Conservation (phyloP, 2,329 filamentous ascomycete species). For the Arthrobotrys pseudoclavata region DNA sequence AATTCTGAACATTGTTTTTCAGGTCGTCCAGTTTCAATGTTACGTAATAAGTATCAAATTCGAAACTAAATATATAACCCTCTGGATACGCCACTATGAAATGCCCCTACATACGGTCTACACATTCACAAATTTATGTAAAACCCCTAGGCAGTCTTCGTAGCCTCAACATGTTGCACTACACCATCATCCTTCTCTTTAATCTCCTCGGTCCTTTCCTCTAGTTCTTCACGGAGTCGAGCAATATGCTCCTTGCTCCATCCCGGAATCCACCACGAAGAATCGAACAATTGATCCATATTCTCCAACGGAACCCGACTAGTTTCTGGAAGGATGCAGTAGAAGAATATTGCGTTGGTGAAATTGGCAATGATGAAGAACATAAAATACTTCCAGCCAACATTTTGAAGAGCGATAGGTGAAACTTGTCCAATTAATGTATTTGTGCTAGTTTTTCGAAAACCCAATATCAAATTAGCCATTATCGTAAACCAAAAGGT, state of each 20-base stretch:
- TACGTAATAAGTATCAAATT: background rate
- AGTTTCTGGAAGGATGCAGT: constrained; percentile 76
- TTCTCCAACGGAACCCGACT: constrained; percentile 76
- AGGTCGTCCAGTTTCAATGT: too few relatives aligned
- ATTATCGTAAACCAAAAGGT: background rate
- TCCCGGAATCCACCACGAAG: constrained; percentile 75
- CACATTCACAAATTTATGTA: background rate
- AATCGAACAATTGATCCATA: constrained; percentile 77
- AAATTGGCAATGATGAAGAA: constrained; percentile 77
- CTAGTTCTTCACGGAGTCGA: constrained; percentile 70
- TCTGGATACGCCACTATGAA: background rate
- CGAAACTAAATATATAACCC: background rate
- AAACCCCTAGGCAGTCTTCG: background rate
- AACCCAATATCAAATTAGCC: constrained; percentile 4
- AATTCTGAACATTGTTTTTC: too few relatives aligned
- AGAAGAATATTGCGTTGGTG: constrained; percentile 78
- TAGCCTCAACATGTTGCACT: constrained; percentile 61
- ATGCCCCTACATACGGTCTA: background rate
- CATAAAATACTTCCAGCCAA: constrained; percentile 70
- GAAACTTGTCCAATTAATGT: constrained; percentile 81
- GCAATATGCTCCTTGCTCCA: constrained; percentile 70
- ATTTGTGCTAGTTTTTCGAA: constrained; percentile 46
- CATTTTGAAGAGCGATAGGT: constrained; percentile 69
- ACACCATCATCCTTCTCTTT: constrained; percentile 68
- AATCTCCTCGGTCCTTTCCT: constrained; percentile 73